Evolutionary conservation across 2,329 filamentous ascomycete species (phyloP).

Genomic region (Macrophomina phaseolina): DNA sequence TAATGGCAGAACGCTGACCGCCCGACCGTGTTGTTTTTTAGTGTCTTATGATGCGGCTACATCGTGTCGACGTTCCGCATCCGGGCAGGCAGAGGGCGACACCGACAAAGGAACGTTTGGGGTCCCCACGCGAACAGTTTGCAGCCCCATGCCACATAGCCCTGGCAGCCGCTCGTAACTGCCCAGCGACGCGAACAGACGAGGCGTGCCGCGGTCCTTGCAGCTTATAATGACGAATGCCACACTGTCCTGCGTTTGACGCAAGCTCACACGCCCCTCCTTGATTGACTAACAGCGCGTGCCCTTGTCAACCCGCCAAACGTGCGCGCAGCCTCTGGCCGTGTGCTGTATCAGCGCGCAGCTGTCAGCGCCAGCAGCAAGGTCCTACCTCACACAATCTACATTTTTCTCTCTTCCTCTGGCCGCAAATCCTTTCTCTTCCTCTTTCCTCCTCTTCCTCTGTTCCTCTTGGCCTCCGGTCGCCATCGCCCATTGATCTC

Average conservation of each 20-base stretch:
- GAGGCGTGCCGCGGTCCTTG: constrained; percentile 13
- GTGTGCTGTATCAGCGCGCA: not conserved
- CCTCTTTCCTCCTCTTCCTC: not conserved
- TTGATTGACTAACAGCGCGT: constrained; percentile 21
- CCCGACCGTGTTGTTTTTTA: not conserved
- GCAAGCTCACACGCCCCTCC: constrained; percentile 3
- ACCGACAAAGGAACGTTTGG: constrained; percentile 19
- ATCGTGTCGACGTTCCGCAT: constrained; percentile 24
- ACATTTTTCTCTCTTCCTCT: constrained; percentile 12
- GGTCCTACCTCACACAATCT: constrained; percentile 3
- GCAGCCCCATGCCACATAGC: constrained; percentile 18
- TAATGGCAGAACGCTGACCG: constrained; percentile 15
- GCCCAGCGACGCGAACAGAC: constrained; percentile 26
- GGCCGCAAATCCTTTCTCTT: not conserved
- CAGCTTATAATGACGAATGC: constrained; percentile 26
- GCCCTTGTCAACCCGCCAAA: constrained; percentile 5
- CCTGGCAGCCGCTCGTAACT: constrained; percentile 4
- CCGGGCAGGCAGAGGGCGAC: constrained; percentile 5
- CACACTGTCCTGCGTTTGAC: constrained; percentile 15
- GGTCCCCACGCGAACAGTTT: constrained; percentile 18
- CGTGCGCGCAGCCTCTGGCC: not conserved
- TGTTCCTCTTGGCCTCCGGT: not conserved
- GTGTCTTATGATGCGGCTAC: constrained; percentile 1
- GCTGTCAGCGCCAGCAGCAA: constrained; percentile 4
- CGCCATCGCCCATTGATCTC: not conserved